Conservation (phyloP, 2,329 filamentous ascomycete genomes). For the Plectosphaerella plurivora region DNA sequence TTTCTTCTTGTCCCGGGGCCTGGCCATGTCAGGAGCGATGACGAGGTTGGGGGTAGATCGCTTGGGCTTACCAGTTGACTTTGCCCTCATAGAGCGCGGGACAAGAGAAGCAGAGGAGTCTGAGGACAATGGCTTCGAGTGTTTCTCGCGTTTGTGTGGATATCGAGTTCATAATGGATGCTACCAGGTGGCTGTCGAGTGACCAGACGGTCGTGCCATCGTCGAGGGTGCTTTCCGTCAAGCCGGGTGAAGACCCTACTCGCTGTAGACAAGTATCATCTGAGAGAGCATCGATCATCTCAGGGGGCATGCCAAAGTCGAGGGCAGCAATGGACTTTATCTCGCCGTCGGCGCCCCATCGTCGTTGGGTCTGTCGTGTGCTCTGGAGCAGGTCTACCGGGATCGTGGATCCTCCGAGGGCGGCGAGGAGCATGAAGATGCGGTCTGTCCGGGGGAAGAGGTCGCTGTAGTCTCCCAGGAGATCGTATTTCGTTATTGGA, state of each 20-base stretch:
- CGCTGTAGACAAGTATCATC: constrained; percentile 7
- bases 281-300: constrained; percentile 10
- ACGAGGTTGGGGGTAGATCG: neutral
- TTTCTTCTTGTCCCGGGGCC: constrained; percentile 16
- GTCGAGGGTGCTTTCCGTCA: constrained; percentile 9
- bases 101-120: constrained; percentile 19
- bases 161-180: neutral
- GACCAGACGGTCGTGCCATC: constrained; percentile 15
- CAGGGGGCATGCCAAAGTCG: constrained; percentile 15
- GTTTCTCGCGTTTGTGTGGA: constrained; percentile 12
- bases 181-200: constrained; percentile 5
- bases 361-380: constrained; percentile 11
- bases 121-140: constrained; percentile 12
- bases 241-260: constrained; percentile 2
- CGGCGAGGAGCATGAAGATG: constrained; percentile 15
- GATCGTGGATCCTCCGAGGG: constrained; percentile 6
- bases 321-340: constrained; percentile 14
- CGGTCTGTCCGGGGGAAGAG: constrained; percentile 16
- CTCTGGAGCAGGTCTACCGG: constrained; percentile 16
- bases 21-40: neutral
- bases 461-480: constrained; percentile 17
- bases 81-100: constrained; percentile 25
- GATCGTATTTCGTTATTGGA: constrained; percentile 13
- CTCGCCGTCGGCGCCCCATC: constrained; percentile 19
- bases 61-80: constrained; percentile 16